Evolutionary conservation across 1,284 basidiomycete species (phyloP), one percentile per base, ranked within the genome.

Genomic region (Ustilago trichophora): DNA sequence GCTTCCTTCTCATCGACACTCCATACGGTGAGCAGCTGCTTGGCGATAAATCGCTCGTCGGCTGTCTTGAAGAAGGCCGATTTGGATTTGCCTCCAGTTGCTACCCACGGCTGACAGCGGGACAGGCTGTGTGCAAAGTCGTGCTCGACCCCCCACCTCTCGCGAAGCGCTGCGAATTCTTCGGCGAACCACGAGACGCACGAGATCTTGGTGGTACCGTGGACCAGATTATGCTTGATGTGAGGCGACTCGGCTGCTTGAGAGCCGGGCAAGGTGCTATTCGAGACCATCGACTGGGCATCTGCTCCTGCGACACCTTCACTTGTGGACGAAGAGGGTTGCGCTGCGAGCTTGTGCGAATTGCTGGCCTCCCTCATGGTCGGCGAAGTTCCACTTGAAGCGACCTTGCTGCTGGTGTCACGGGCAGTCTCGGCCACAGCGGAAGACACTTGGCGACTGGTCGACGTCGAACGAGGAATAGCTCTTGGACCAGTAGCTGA

Each of bases 101-200:
- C 64, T 8, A 46, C 55, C 76, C 74, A 76, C 7, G 56, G 62
- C 42, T 63, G 56, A 35, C 64, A 77, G 19, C 74, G 59, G 29
- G 73, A 68, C 19, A 78, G 54, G 25, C 70, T 73, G 36, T 66
- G 56, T 11, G 63, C 68, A 35, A 72, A 78, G 49, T 72, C 74
- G 42, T 66, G 57, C 24, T 65, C 65, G 21, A 76, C 53, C 2
- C 73, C 75, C 76, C 76, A 78, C 29, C 50, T 49, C 26, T 64
- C 51, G 7, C 76, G 72, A 22, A 78, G 54, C 25, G 66, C 62
- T 8, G 69, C 63, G 62, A 78, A 78, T 35, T 76, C 74, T 36
- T 73, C 72, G n/a, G 76, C 76, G 34, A 76, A 76, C 76, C 76
- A 78, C 11, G 73, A 70, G 26, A 75, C 66, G 50, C 76, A 78